Evolutionary conservation across 768 basidiomycete species (phyloP), one percentile per base, ranked within the genome.

Genomic region (Xanthoconium stramineum): DNA sequence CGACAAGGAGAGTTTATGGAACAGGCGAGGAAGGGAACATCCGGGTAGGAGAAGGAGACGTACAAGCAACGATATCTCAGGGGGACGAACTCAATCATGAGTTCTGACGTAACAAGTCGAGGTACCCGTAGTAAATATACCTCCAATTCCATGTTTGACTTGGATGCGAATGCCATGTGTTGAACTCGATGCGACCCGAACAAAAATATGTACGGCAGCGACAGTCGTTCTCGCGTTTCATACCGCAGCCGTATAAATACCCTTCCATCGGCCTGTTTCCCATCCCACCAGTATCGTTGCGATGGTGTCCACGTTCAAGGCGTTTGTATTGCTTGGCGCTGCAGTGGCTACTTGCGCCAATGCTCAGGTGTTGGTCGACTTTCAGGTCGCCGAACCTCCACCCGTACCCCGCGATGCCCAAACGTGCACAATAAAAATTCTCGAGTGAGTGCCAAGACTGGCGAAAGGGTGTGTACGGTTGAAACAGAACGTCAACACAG

Each of bases 301-400:
- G 28, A 70, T 57, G 75, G 74, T 64, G 42, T 58, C 51, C 12
- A 45, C 32, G 20, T 37, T 57, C 56, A 54, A 48, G 33, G 52
- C 47, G 33, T 55, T 65, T 36, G 52, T 56, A 42, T 45, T 67
- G 32, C 47, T 65, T 17, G 53, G 49, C 9, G 46, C 57, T 17
- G 43, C 58, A 14, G 47, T 63, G 6, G 55, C 48, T 12, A 15
- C 52, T 42, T 52, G 59, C 3, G 58, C 60, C 20, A 47, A 47
- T 20, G 65, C 73, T 8, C 67, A 71, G 24, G 68, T 64, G 13
- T 69, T 80, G n/a, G 76, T 79, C 39, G 74, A 83, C 66, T 91
- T 91, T 65, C 88, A 89, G 67, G 86, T 91, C 52, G 76, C 84
- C 11, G 83, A 90, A 59, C 88, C 89, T 5, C 86, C 85, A 13